Evolutionary conservation across 2,329 filamentous ascomycete species (phyloP).

Genomic region (Penicillium crustosum): DNA sequence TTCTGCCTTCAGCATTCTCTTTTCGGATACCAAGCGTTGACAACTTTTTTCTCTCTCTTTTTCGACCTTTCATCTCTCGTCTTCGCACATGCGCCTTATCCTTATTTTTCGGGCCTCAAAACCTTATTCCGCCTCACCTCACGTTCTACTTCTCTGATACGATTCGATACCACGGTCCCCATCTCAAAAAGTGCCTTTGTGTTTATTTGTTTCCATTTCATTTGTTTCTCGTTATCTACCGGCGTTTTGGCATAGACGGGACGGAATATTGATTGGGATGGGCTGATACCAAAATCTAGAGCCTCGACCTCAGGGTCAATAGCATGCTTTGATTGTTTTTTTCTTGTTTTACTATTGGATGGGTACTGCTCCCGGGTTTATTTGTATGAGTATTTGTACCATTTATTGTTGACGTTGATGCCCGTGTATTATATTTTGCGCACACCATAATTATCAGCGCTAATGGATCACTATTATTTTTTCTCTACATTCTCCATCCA

Average conservation of each 20-base stretch:
- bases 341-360: slow-evolving; percentile 20
- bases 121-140: slow-evolving; percentile 7
- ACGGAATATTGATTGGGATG: slow-evolving; percentile 36
- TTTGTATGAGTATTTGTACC: slow-evolving; percentile 15
- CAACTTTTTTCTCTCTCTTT: slow-evolving; percentile 4
- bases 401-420: slow-evolving; percentile 21
- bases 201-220: slow-evolving; percentile 16
- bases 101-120: slow-evolving; percentile 15
- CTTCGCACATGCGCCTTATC: slow-evolving; percentile 15
- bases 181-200: slow-evolving; percentile 25
- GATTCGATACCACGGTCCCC: slow-evolving; percentile 15
- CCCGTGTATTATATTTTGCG: slow-evolving; percentile 16
- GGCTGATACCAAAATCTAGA: slow-evolving; percentile 44
- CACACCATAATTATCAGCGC: slow-evolving; percentile 9
- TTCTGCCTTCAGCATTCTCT: slow-evolving; percentile 23
- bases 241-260: slow-evolving; percentile 44
- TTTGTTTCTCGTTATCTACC: slow-evolving; percentile 22
- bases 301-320: slow-evolving; percentile 41
- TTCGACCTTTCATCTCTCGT: slow-evolving; percentile 14
- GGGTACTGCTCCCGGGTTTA: slow-evolving; percentile 6
- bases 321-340: slow-evolving; percentile 24
- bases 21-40: slow-evolving; percentile 30
- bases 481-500: background rate
- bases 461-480: background rate
- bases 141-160: slow-evolving; percentile 12